Conservation (phyloP, 257 asterid species). For the Primulina huaijiensis region DNA sequence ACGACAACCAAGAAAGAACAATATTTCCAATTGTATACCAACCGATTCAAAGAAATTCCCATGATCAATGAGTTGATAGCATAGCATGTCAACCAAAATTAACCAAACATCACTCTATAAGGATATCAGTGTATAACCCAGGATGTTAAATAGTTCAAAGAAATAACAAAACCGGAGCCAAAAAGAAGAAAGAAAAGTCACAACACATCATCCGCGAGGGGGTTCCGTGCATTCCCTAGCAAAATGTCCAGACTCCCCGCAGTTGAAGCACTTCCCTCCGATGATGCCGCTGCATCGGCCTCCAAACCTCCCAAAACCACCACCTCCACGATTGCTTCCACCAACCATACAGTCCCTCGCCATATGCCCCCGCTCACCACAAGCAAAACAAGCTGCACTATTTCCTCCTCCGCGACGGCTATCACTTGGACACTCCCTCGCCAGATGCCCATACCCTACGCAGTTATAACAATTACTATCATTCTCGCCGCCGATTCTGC, state of each 20-base stretch:
- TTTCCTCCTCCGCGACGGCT: constrained; percentile 32
- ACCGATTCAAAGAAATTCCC: not conserved
- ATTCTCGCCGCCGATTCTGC: constrained; percentile 27
- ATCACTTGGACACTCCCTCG: constrained; percentile 59
- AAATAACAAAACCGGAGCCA: constrained; percentile 21
- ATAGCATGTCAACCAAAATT: not conserved
- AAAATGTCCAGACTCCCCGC: constrained; percentile 73
- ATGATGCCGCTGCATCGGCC: constrained; percentile 25
- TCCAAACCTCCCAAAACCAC: constrained; percentile 40
- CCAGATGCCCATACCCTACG: constrained; percentile 65
- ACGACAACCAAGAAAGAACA: not conserved
- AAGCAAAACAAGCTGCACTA: constrained; percentile 35
- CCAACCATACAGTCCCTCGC: constrained; percentile 41
- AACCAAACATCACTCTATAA: not conserved
- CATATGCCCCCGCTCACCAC: constrained; percentile 46
- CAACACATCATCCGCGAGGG: constrained; percentile 20
- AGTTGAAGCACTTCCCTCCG: constrained; percentile 51
- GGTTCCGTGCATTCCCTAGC: constrained; percentile 64
- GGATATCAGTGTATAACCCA: constrained; percentile 23
- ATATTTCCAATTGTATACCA: not conserved
- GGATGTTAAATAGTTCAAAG: constrained; percentile 23
- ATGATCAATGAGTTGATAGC: not conserved
- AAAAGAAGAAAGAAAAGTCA: constrained; percentile 1
- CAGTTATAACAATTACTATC: constrained; percentile 52
- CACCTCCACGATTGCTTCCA: not conserved